Evolutionary conservation across 2,329 filamentous ascomycete genomes (phyloP).

Genomic region (Trichoderma arundinaceum): DNA sequence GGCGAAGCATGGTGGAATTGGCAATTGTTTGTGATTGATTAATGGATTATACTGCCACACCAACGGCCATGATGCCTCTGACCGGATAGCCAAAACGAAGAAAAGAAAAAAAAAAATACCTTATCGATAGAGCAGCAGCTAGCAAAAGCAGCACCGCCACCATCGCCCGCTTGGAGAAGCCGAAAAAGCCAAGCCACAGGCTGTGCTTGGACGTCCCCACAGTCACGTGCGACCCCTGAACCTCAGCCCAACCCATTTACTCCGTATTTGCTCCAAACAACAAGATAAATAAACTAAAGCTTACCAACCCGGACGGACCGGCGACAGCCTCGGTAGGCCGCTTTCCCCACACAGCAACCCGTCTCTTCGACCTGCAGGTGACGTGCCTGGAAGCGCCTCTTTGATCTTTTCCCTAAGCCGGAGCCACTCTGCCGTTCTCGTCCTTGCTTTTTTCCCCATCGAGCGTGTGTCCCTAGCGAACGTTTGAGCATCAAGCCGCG

Average conservation of each 20-base stretch:
- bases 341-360: conserved; percentile 28
- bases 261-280: conserved; percentile 3
- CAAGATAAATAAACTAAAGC: conserved; percentile 3
- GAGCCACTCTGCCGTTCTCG: conserved; percentile 13
- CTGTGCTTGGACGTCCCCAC: conserved; percentile 37
- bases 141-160: conserved; percentile 13
- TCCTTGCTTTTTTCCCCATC: conserved; percentile 10
- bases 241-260: neutral
- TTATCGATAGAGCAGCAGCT: conserved; percentile 44
- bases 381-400: conserved; percentile 23
- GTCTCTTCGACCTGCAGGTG: conserved; percentile 26
- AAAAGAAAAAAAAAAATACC: conserved; percentile 38
- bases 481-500: conserved; percentile 17
- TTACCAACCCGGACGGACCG: conserved; percentile 29
- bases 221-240: conserved; percentile 44
- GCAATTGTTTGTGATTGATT: conserved; percentile 29
- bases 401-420: conserved; percentile 15
- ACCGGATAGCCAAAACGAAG: neutral
- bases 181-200: neutral
- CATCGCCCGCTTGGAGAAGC: neutral
- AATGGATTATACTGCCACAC: conserved; percentile 1
- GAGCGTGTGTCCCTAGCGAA: conserved; percentile 4
- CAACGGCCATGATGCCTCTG: conserved; percentile 15
- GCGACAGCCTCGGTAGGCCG: conserved; percentile 32
- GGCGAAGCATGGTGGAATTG: conserved; percentile 52